These are phyloP conservation scores for Aureoboletus auriporus DNA, from an alignment of 768 basidiomycete species.

Conservation along the genomic window DNA sequence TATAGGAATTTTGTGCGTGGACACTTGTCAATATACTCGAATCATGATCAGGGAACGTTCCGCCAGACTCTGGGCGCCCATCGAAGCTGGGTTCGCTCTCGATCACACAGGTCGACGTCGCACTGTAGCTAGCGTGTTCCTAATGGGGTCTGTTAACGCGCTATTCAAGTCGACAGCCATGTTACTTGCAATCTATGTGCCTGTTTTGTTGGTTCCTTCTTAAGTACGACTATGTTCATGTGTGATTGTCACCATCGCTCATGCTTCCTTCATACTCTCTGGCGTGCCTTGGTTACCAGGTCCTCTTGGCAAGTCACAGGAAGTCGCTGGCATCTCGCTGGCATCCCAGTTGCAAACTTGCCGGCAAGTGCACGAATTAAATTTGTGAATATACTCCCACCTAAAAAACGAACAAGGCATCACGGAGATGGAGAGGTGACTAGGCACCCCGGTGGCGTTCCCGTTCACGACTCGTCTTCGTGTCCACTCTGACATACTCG, in stretches of 20 bases:
- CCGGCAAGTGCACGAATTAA: background rate
- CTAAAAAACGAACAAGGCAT: background rate
- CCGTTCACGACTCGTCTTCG: conserved; percentile 55
- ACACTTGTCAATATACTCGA: too few species aligned
- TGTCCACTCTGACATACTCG: conserved; percentile 83
- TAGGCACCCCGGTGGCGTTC: conserved; percentile 28
- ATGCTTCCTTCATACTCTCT: too few species aligned
- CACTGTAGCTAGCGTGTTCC: too few species aligned
- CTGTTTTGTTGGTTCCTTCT: background rate
- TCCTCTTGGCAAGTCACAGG: too few species aligned
- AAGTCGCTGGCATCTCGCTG: too few species aligned
- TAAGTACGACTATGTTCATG: too few species aligned
- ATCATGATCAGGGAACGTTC: too few species aligned
- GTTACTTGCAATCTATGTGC: background rate
- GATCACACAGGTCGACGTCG: background rate
- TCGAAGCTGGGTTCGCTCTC: background rate
- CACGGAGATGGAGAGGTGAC: background rate
- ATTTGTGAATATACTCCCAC: conserved; percentile 3
- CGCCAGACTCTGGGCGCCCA: background rate
- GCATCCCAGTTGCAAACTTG: background rate
- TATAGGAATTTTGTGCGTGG: too few species aligned
- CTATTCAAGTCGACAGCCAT: too few species aligned
- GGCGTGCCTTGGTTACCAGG: too few species aligned
- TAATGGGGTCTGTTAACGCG: too few species aligned
- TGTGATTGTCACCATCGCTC: too few species aligned